Evolutionary conservation across 139 green algal species (phyloP).

Genomic region (Closterium sp.): DNA sequence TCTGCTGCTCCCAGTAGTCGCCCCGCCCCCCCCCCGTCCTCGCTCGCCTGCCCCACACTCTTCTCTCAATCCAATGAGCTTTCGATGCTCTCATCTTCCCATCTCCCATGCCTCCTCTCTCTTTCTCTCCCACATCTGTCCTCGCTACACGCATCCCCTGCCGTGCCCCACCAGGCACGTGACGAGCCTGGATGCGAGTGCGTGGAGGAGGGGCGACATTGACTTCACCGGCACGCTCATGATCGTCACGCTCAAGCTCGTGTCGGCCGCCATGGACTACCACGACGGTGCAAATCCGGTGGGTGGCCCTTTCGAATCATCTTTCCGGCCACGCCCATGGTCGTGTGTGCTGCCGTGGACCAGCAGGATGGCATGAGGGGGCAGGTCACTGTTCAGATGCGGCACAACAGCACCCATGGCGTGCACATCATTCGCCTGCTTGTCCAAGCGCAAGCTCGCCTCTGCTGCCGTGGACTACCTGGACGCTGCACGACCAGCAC

Average conservation of each 20-base stretch:
- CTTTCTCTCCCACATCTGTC: background rate
- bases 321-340: too few species aligned
- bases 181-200: conserved; percentile 16
- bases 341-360: too few species aligned
- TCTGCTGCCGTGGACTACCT: too few species aligned
- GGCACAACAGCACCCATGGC: too few species aligned
- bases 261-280: conserved; percentile 31
- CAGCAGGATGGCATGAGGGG: background rate
- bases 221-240: conserved; percentile 51
- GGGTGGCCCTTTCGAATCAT: too few species aligned
- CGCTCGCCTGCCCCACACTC: background rate
- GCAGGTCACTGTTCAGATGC: too few species aligned
- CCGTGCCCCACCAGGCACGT: conserved; percentile 21
- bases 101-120: background rate
- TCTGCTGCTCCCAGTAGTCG: background rate
- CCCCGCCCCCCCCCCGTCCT: background rate
- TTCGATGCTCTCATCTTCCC: background rate
- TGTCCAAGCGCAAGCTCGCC: too few species aligned
- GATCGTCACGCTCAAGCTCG: conserved; percentile 48
- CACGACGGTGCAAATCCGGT: conserved; percentile 44
- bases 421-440: too few species aligned
- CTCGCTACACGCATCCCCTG: background rate
- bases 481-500: background rate
- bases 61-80: background rate
- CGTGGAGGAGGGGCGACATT: conserved; percentile 36